A percentile compares a stretch with the other conserved stretches of the same genome.
phyloP scores from a whole-genome alignment of 164 flowering plant species.

The Vitis cinerea region DNA sequence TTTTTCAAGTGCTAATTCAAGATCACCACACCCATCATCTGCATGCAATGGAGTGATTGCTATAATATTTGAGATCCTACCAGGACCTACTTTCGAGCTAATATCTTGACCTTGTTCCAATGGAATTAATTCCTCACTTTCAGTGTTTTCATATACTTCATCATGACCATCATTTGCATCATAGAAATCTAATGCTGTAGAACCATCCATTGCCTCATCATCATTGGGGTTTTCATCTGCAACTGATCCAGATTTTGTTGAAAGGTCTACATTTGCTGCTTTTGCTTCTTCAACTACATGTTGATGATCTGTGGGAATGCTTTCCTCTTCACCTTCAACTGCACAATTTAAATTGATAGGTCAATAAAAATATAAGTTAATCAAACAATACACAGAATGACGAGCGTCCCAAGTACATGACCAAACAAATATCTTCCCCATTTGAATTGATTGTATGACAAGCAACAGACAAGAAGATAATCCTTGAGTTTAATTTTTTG shows the following conservation, averaged over 20 bases:
- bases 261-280: too few species aligned
- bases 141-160: conserved; percentile 3
- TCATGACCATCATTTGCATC: conserved; percentile 11
- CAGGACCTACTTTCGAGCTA: conserved; percentile 1
- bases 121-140: conserved; percentile 17
- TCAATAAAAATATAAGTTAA: too few species aligned
- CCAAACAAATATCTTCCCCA: too few species aligned
- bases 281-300: not conserved
- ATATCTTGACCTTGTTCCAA: conserved; percentile 11
- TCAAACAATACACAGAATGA: too few species aligned
- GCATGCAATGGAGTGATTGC: not conserved
- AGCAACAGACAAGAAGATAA: too few species aligned
- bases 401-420: too few species aligned
- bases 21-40: not conserved
- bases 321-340: not conserved
- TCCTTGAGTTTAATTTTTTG: too few species aligned
- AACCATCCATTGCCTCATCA: not conserved
- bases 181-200: conserved; percentile 4
- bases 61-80: not conserved
- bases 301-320: too few species aligned
- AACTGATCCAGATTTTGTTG: not conserved
- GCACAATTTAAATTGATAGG: too few species aligned
- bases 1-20: too few species aligned
- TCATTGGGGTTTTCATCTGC: not conserved
- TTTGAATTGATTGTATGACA: too few species aligned